Percentiles rank a stretch among this genome's conserved stretches.
Conservation (phyloP, 73 alveolate genomes). For the Tetrahymena malaccensis region DNA sequence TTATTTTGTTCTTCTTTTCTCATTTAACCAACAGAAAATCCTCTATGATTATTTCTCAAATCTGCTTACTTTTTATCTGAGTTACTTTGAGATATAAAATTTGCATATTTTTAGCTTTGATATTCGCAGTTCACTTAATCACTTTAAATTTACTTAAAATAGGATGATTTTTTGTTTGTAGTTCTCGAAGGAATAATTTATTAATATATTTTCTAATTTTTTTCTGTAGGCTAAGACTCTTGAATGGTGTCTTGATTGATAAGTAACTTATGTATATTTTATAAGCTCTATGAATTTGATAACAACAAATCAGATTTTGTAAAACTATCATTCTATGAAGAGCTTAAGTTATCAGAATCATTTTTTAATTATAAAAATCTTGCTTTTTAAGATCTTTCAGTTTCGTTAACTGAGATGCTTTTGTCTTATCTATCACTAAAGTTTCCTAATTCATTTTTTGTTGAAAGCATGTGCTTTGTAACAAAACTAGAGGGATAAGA, state of each 20-base stretch:
- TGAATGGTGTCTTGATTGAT: too few relatives aligned
- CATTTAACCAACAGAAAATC: background rate
- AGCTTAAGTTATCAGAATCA: background rate
- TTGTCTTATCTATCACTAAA: background rate
- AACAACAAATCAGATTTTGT: background rate
- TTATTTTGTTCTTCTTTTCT: background rate
- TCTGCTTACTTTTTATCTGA: background rate
- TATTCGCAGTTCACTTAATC: background rate
- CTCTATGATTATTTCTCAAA: background rate
- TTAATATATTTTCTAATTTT: too few relatives aligned
- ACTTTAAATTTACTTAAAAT: too few relatives aligned
- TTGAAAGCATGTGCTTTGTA: background rate
- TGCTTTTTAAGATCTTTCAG: background rate
- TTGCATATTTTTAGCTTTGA: background rate
- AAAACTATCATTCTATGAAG: background rate
- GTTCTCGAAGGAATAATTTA: background rate
- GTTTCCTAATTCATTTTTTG: background rate
- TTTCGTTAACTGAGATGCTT: background rate
- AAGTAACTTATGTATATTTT: background rate
- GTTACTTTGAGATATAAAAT: too few relatives aligned
- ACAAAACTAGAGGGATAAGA: background rate
- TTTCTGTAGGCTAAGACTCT: background rate
- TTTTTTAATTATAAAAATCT: too few relatives aligned
- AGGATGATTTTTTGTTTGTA: background rate
- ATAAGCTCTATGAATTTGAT: background rate